These are phyloP conservation scores for Lojkania enalia DNA, from an alignment of 2,329 filamentous ascomycete species.

Conservation along the genomic window DNA sequence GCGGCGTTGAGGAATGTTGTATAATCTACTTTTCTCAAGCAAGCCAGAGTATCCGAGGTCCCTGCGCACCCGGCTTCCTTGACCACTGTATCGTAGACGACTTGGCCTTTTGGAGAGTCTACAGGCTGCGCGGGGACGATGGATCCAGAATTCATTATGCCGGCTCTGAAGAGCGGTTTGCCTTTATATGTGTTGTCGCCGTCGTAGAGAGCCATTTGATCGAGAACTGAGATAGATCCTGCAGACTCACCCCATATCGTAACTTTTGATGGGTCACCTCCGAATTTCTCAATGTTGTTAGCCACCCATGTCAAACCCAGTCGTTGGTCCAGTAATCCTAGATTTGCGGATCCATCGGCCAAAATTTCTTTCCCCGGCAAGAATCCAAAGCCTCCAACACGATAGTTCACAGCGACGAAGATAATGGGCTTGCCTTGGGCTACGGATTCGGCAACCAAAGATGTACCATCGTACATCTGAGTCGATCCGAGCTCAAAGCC, in stretches of 20 bases:
- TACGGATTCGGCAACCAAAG: slow-evolving; percentile 48
- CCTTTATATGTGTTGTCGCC: slow-evolving; percentile 76
- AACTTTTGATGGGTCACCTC: slow-evolving; percentile 76
- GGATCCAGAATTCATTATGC: slow-evolving; percentile 66
- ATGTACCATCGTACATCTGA: slow-evolving; percentile 47
- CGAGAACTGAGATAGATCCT: slow-evolving; percentile 67
- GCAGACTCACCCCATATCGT: slow-evolving; percentile 73
- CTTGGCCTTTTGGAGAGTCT: slow-evolving; percentile 68
- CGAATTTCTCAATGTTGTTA: slow-evolving; percentile 76
- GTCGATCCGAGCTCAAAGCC: slow-evolving; percentile 46
- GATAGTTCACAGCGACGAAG: slow-evolving; percentile 78
- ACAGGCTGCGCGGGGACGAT: slow-evolving; percentile 54
- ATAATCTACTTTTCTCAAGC: slow-evolving; percentile 54
- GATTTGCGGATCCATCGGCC: slow-evolving; percentile 67
- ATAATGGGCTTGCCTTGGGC: slow-evolving; percentile 65
- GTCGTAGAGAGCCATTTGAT: slow-evolving; percentile 75
- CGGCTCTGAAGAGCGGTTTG: slow-evolving; percentile 72
- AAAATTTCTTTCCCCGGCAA: slow-evolving; percentile 69
- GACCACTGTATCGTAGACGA: slow-evolving; percentile 56
- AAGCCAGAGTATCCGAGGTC: slow-evolving; percentile 50
- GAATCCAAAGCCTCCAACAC: slow-evolving; percentile 74
- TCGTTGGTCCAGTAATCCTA: slow-evolving; percentile 73
- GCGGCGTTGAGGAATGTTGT: slow-evolving; percentile 61
- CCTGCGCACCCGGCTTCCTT: slow-evolving; percentile 50
- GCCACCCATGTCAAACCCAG: slow-evolving; percentile 75